Conservation (phyloP, 108 stramenopile genomes). For the Asterionellopsis glacialis region DNA sequence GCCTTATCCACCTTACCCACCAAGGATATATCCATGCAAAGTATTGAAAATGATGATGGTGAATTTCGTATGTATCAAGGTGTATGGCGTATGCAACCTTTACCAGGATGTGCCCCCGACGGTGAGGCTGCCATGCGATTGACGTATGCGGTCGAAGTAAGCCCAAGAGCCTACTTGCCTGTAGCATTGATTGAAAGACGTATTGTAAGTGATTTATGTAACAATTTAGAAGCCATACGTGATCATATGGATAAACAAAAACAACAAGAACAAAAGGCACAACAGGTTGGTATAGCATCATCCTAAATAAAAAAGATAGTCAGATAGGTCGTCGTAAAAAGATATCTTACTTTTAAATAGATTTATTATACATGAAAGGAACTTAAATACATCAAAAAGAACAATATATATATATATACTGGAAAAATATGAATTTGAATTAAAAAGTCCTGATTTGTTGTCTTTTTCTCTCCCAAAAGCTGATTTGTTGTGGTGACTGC, state of each 20-base stretch:
- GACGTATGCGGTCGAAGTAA: slow-evolving; percentile 88
- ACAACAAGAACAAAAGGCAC: too few relatives aligned
- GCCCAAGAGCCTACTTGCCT: slow-evolving; percentile 81
- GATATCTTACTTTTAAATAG: too few relatives aligned
- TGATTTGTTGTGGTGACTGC: too few relatives aligned
- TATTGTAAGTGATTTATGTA: slow-evolving; percentile 77
- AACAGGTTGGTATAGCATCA: too few relatives aligned
- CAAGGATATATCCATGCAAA: slow-evolving; percentile 88
- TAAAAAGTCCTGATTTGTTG: too few relatives aligned
- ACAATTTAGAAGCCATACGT: slow-evolving; percentile 77
- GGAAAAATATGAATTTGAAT: too few relatives aligned
- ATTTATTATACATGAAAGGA: too few relatives aligned
- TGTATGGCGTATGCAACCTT: slow-evolving; percentile 87
- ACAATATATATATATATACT: too few relatives aligned
- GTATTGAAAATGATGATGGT: slow-evolving; percentile 75
- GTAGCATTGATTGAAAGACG: slow-evolving; percentile 79
- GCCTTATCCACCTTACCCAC: slow-evolving; percentile 65
- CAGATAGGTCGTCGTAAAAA: too few relatives aligned
- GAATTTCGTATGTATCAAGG: slow-evolving; percentile 91
- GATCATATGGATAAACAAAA: slow-evolving; percentile 20
- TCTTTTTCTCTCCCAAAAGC: too few relatives aligned
- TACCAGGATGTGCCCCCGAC: slow-evolving; percentile 74
- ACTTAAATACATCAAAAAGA: too few relatives aligned
- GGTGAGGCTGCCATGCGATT: slow-evolving; percentile 75
- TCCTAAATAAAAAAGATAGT: too few relatives aligned